Percentiles rank a stretch among this genome's conserved stretches.
Conservation (phyloP, 1,139 yeast species). For the Kodamaea alishanica region DNA sequence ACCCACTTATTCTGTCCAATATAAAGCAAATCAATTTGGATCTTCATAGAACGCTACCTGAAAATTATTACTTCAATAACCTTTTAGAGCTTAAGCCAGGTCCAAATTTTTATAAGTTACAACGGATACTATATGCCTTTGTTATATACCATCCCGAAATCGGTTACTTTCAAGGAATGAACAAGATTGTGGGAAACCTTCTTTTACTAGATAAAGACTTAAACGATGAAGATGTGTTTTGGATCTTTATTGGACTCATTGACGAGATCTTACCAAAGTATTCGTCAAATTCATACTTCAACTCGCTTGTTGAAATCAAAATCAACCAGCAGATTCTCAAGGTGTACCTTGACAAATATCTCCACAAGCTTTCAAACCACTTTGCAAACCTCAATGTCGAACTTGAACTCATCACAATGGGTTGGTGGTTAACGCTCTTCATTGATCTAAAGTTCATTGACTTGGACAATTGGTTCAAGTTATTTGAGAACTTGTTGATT, state of each 20-base stretch:
- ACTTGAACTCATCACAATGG: slow-evolving; percentile 50
- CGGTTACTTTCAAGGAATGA: slow-evolving; percentile 66
- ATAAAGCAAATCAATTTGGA: slow-evolving; percentile 55
- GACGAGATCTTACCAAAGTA: slow-evolving; percentile 52
- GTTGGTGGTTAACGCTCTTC: slow-evolving; percentile 59
- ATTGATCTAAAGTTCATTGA: slow-evolving; percentile 47
- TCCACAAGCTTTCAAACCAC: slow-evolving; percentile 42
- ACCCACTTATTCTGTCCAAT: slow-evolving; percentile 26
- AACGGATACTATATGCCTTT: slow-evolving; percentile 51
- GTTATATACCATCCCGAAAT: slow-evolving; percentile 47
- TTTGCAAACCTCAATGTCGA: slow-evolving; percentile 38
- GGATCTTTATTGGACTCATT: slow-evolving; percentile 50
- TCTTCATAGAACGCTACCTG: slow-evolving; percentile 53
- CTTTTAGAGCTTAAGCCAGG: slow-evolving; percentile 44
- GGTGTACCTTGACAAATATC: slow-evolving; percentile 19
- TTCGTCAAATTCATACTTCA: slow-evolving; percentile 12
- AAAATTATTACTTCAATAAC: slow-evolving; percentile 49
- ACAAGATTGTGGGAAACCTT: slow-evolving; percentile 53
- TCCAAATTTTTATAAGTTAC: slow-evolving; percentile 48
- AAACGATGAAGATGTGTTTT: slow-evolving; percentile 54
- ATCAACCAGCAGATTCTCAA: slow-evolving; percentile 35
- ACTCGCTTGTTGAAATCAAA: slow-evolving; percentile 40
- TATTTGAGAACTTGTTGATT: slow-evolving; percentile 48
- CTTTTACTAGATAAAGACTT: slow-evolving; percentile 30
- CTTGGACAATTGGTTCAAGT: slow-evolving; percentile 48